Evolutionary conservation across 805 yeast genomes (phyloP).

Genomic region (Starmerella davenportii): DNA sequence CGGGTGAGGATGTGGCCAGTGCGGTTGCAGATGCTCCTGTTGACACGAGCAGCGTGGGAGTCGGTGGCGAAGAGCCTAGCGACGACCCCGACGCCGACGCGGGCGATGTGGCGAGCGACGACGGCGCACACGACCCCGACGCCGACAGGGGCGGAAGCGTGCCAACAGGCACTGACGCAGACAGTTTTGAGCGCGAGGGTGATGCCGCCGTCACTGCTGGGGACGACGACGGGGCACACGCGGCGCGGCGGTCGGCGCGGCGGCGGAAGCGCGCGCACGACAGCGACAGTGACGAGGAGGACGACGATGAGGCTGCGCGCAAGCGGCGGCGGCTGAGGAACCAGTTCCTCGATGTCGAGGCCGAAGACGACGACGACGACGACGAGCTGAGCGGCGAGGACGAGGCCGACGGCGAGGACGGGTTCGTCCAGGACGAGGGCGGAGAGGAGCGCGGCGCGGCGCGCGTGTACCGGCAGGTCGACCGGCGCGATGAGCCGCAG

Average conservation of each 20-base stretch:
- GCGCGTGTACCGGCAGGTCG: conserved; percentile 77
- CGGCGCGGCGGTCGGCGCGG: too few relatives aligned
- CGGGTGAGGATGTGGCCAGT: background rate
- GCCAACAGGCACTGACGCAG: too few relatives aligned
- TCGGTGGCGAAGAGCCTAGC: background rate
- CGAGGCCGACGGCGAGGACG: conserved; percentile 62
- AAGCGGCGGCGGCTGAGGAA: conserved; percentile 36
- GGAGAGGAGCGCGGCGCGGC: conserved; percentile 28
- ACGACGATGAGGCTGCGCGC: conserved; percentile 20
- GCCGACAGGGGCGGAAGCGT: too few relatives aligned
- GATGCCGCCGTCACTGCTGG: too few relatives aligned
- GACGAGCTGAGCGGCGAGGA: conserved; percentile 89
- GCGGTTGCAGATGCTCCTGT: background rate
- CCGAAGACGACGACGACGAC: conserved; percentile 95
- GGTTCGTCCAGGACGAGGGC: conserved; percentile 38
- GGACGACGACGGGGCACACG: too few relatives aligned
- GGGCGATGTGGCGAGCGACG: background rate
- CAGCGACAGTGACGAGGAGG: conserved; percentile 49
- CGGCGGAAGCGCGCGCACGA: too few relatives aligned
- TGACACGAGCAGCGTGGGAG: conserved; percentile 1
- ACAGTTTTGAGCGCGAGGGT: conserved; percentile 7
- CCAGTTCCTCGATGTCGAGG: conserved; percentile 93
- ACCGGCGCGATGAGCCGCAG: conserved; percentile 40
- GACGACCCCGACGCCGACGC: background rate
- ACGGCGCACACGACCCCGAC: too few relatives aligned